Base-by-base conservation (phyloP, 208 protist species). In the Trypanosoma scelopori region DNA sequence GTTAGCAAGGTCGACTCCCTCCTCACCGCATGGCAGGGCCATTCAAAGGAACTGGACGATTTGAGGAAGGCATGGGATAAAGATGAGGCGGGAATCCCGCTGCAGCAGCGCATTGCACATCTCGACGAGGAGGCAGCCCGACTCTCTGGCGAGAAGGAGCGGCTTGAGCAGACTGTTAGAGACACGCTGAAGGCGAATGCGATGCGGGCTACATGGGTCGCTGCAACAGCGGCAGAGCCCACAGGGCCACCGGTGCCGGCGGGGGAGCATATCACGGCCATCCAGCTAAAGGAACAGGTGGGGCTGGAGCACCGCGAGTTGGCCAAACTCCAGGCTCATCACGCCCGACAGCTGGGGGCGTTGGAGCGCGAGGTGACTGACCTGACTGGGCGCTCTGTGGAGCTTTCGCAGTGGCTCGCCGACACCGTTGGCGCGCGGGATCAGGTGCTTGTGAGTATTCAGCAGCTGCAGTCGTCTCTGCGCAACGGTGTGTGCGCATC, bases 351-450 rank as follows among this genome's bases (percentile, higher is more conserved):
- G 27, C 20, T 41, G n/a, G 55, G 55, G n/a, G 69, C 65, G 18
- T 47, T 86, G 30, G 74, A 83, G 25, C 74, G 81, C 11, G 85
- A 91, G 49, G 71, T 91, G n/a, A 78, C 79, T 13, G 82, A 84
- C 18, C 58, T 91, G 25, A 51, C 25, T 35, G 60, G 55, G 1
- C 81, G 82, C 20, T 67, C 59, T 6, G 53, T 42, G 25, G 80
- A 85, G 49, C 60, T 85, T 13, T 27, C 30, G 20, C 59, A 65
- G 35, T 82, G 76, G 80, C 63, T 72, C 28, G 51, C 52, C 5
- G 72, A 81, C 20, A 71, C 69, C 13, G n/a, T 67, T n/a, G 32
- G 11, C 32, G 46, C 70, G 3, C 27, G 53, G 3, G 56, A 76
- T 6, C 53, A 71, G 25, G 50, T 65, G 9, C 28, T 61, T 6